Conservation (phyloP, 1,284 basidiomycete genomes). For the Trichosporon sp. region DNA sequence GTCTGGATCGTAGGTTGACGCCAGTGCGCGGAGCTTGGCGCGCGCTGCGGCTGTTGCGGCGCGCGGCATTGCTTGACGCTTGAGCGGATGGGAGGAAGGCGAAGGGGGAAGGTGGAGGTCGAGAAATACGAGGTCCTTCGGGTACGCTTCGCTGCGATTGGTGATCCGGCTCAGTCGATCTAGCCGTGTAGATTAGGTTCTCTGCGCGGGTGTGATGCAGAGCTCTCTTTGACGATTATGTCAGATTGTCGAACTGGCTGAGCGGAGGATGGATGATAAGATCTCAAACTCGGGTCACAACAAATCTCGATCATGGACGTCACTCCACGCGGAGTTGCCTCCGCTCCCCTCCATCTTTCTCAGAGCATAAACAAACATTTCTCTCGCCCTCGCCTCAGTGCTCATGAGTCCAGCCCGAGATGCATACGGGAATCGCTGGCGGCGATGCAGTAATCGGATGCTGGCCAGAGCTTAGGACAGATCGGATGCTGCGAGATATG, state of each 20-base stretch:
- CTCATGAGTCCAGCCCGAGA: background rate
- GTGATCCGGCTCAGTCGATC: too few relatives aligned
- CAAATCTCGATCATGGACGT: conserved; percentile 9
- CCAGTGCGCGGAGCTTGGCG: background rate
- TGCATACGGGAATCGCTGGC: background rate
- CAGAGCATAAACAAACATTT: background rate
- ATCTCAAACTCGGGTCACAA: background rate
- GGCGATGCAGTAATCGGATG: too few relatives aligned
- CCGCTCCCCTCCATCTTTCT: background rate
- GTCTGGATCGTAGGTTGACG: background rate
- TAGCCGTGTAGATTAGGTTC: too few relatives aligned
- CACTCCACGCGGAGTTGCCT: conserved; percentile 1
- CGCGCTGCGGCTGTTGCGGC: conserved; percentile 11
- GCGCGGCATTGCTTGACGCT: background rate
- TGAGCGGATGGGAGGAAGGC: background rate
- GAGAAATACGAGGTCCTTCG: too few relatives aligned
- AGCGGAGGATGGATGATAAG: background rate
- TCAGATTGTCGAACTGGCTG: background rate
- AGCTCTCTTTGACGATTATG: too few relatives aligned
- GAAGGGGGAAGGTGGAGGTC: too few relatives aligned
- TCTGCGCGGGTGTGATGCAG: too few relatives aligned
- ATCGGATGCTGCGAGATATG: too few relatives aligned
- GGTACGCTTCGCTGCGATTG: too few relatives aligned
- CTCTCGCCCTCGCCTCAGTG: background rate
- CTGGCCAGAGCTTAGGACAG: too few relatives aligned